A percentile compares a stretch with the other conserved stretches of the same genome.
phyloP scores from a whole-genome alignment of 2,329 filamentous ascomycete species.

The Ceratocystis cubensis region DNA sequence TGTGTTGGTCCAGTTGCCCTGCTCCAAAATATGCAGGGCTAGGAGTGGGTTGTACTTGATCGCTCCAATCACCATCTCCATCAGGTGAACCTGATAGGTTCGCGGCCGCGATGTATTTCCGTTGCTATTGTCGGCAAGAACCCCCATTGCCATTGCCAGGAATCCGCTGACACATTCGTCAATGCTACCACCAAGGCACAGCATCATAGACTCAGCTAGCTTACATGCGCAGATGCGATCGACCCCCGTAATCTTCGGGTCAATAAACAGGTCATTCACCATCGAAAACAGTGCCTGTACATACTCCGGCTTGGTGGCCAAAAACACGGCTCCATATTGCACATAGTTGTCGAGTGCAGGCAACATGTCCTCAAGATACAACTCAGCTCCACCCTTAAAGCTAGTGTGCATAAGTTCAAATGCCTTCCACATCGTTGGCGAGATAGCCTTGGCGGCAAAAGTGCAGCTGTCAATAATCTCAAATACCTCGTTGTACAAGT shows the following conservation, averaged over 20 bases:
- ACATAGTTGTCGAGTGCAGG: slow-evolving; percentile 97
- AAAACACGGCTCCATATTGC: slow-evolving; percentile 70
- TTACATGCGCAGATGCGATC: slow-evolving; percentile 97
- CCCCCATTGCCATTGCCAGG: slow-evolving; percentile 75
- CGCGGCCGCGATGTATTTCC: slow-evolving; percentile 63
- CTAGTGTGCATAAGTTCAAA: slow-evolving; percentile 94
- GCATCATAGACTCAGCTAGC: slow-evolving; percentile 91
- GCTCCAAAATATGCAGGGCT: slow-evolving; percentile 75
- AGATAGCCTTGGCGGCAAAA: slow-evolving; percentile 91
- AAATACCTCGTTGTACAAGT: slow-evolving; percentile 95
- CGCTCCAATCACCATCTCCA: slow-evolving; percentile 98
- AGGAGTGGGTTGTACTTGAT: slow-evolving; percentile 93
- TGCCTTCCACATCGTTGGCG: slow-evolving; percentile 94
- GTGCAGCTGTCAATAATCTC: slow-evolving; percentile 99
- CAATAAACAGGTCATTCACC: slow-evolving; percentile 88
- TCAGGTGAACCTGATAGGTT: slow-evolving; percentile 86
- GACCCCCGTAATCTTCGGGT: slow-evolving; percentile 82
- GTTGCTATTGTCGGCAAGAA: slow-evolving; percentile 49
- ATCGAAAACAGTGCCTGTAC: slow-evolving; percentile 82
- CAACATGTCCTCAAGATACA: slow-evolving; percentile 98
- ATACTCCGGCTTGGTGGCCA: slow-evolving; percentile 75
- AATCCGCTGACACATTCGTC: slow-evolving; percentile 84
- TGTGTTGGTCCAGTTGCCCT: slow-evolving; percentile 90
- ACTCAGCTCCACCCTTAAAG: slow-evolving; percentile 91
- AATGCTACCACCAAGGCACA: slow-evolving; percentile 78